A percentile compares a stretch with the other conserved stretches of the same genome.
phyloP scores from a whole-genome alignment of 805 yeast genomes.

The Cyberlindnera lachancei region DNA sequence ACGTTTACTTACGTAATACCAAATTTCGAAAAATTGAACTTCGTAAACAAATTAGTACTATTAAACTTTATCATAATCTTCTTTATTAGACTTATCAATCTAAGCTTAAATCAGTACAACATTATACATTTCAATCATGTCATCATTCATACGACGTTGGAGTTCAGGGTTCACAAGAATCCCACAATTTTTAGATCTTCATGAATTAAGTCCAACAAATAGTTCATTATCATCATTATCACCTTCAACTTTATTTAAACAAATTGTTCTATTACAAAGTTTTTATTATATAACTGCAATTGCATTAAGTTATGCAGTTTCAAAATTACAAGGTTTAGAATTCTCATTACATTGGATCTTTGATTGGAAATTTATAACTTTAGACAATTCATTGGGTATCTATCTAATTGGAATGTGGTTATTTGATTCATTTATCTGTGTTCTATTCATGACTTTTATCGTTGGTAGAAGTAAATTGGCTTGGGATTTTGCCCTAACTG shows the following conservation, averaged over 20 bases:
- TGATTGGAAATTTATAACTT: constrained; percentile 68
- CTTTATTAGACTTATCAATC: no score
- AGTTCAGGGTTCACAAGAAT: constrained; percentile 10
- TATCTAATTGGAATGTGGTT: constrained; percentile 73
- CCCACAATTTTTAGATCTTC: no score
- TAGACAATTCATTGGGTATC: constrained; percentile 76
- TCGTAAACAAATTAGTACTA: no score
- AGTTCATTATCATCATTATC: constrained; percentile 35
- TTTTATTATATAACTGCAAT: constrained; percentile 73
- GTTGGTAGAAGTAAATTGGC: constrained; percentile 93
- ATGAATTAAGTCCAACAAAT: constrained; percentile 15
- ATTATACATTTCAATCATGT: no score
- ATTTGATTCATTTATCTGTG: constrained; percentile 74
- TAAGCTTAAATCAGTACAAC: no score
- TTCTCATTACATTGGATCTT: constrained; percentile 67
- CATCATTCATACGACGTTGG: constrained; percentile 7
- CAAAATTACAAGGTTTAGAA: constrained; percentile 63
- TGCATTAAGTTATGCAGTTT: constrained; percentile 54
- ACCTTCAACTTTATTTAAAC: constrained; percentile 54
- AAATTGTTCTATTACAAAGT: constrained; percentile 70
- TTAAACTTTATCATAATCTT: no score
- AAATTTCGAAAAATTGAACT: no score
- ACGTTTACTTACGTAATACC: no score
- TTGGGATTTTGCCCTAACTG: constrained; percentile 93
- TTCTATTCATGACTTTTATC: constrained; percentile 72